Conservation (phyloP, 345 rosid genomes). For the Moringa oleifera region DNA sequence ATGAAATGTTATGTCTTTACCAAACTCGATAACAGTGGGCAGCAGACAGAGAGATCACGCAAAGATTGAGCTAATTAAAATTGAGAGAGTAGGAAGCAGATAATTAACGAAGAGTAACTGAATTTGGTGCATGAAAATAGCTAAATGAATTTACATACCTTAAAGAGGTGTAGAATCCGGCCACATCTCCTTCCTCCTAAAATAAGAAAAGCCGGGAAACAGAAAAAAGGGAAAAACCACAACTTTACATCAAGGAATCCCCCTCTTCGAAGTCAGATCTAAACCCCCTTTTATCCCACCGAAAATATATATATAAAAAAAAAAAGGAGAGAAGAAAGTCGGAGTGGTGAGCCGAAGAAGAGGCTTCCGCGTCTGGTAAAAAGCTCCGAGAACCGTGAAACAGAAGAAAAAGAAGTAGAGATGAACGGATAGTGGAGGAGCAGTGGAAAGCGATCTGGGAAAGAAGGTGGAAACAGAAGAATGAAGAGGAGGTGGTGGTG, state of each 20-base stretch:
- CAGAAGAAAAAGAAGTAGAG: background rate
- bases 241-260: background rate
- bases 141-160: slow-evolving; percentile 18
- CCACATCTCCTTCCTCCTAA: slow-evolving; percentile 11
- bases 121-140: background rate
- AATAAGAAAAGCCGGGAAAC: background rate
- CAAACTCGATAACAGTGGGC: background rate
- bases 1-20: background rate
- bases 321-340: too few species aligned
- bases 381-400: too few species aligned
- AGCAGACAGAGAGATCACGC: slow-evolving; percentile 10
- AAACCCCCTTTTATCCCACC: background rate
- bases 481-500: too few species aligned
- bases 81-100: background rate
- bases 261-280: too few species aligned
- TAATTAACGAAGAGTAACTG: background rate
- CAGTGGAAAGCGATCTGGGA: too few species aligned
- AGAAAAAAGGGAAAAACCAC: background rate
- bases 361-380: too few species aligned
- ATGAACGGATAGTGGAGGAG: background rate
- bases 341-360: too few species aligned
- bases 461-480: too few species aligned
- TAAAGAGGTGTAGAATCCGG: slow-evolving; percentile 3
- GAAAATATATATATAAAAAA: too few species aligned
- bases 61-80: background rate